phyloP scores from a whole-genome alignment of 495 filamentous ascomycete genomes.

The Hyaloscypha variabilis region DNA sequence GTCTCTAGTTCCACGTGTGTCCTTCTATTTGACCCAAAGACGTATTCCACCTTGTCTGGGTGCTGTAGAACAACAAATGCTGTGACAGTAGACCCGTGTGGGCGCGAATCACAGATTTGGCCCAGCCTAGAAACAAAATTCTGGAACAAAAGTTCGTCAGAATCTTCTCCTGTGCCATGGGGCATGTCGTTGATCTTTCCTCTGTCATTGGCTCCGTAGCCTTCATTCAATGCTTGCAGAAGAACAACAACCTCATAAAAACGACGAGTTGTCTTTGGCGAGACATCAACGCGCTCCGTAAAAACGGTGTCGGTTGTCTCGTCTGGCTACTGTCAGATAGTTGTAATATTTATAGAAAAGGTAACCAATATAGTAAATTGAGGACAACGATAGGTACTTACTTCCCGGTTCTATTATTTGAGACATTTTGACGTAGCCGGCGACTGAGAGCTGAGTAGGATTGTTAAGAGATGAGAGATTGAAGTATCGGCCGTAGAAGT shows the following conservation, averaged over 20 bases:
- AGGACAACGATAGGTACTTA: constrained; percentile 2
- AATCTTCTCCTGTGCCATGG: constrained; percentile 4
- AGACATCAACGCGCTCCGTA: constrained; percentile 1
- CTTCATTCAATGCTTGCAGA: constrained; percentile 5
- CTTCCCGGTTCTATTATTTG: background rate
- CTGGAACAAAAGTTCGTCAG: constrained; percentile 21
- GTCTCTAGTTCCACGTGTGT: background rate
- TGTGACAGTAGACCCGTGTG: constrained; percentile 26
- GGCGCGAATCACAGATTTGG: constrained; percentile 30
- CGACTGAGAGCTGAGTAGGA: constrained; percentile 1
- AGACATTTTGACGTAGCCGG: constrained; percentile 3
- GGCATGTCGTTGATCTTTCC: background rate
- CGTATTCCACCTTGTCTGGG: constrained; percentile 20
- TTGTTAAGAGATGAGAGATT: background rate
- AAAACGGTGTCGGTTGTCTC: background rate
- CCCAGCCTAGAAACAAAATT: constrained; percentile 35
- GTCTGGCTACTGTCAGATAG: constrained; percentile 5
- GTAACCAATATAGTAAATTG: constrained; percentile 1
- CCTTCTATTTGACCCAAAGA: constrained; percentile 28
- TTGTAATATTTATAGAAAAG: background rate
- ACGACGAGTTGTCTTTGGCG: background rate
- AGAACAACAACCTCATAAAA: constrained; percentile 10
- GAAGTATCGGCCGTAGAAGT: constrained; percentile 1
- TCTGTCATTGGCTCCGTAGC: background rate
- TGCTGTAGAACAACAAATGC: constrained; percentile 25